Evolutionary conservation across 1,284 basidiomycete species (phyloP), one percentile per base, ranked within the genome.

Genomic region (Golubevia sp.): DNA sequence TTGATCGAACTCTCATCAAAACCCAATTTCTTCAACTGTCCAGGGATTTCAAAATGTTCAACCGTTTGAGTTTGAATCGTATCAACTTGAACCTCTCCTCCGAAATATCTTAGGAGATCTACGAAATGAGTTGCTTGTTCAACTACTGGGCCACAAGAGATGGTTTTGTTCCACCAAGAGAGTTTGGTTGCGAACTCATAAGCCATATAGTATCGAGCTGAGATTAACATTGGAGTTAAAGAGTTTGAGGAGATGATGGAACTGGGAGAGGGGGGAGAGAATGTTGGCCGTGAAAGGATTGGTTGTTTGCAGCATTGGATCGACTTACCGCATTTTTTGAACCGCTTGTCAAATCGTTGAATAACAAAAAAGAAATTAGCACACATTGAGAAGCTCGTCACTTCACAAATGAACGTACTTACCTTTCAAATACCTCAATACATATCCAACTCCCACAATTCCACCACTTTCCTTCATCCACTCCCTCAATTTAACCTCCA

Each of bases 121-220:
- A 69, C 67, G 38, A 82, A 79, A 62, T 82, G 79, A 13, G 79
- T 82, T 0, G 73, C 79, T 62, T 82, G 79, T 63, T 82, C 79
- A 6, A 81, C 77, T 13, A 82, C 63, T 1, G 72, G 79, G 21
- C 77, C 79, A 55, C 79, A 79, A 0, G 69, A 74, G 20, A 55
- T 55, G 3, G 59, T 34, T 51, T 70, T 70, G 63, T 72, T 61
- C 72, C 72, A 74, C 72, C 72, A 72, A 15, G 62, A 54, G 7
- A 61, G 59, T 55, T 82, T 81, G 15, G 34, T n/a, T 0, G 75
- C 68, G 15, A 62, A 49, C 27, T 65, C 66, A 59, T 73, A 73
- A 13, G 71, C 69, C 78, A 82, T 81, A 55, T 67, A 70, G 63
- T 79, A 79, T n/a, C 69, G 34, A 2, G 67, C 73, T 44, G 62